phyloP scores from a whole-genome alignment of 2,329 filamentous ascomycete species.

The Fusarium sp. region DNA sequence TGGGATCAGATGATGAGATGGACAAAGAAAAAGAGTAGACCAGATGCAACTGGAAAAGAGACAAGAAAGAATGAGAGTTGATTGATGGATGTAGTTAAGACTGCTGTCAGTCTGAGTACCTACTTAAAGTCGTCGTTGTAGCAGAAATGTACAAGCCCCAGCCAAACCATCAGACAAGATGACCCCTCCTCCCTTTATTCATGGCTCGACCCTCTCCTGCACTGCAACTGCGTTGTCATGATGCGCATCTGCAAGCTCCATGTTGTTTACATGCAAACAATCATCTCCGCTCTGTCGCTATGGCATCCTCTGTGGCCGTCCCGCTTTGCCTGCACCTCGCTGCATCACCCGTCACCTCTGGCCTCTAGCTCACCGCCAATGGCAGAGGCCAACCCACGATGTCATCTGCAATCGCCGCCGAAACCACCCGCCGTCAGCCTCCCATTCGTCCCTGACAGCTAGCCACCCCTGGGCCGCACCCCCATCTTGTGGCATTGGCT shows the following conservation, averaged over 20 bases:
- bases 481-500: not conserved
- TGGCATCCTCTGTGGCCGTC: constrained; percentile 36
- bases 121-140: not conserved
- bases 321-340: constrained; percentile 21
- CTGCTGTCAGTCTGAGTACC: not conserved
- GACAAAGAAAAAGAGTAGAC: not conserved
- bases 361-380: constrained; percentile 35
- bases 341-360: constrained; percentile 28
- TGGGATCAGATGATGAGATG: not conserved
- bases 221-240: constrained; percentile 33
- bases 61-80: constrained; percentile 1
- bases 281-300: constrained; percentile 34
- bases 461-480: not conserved
- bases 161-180: not conserved
- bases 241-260: constrained; percentile 29
- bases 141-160: not conserved
- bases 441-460: not conserved
- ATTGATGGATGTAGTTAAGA: not conserved
- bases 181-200: constrained; percentile 9
- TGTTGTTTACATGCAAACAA: constrained; percentile 42
- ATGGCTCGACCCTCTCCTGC: not conserved
- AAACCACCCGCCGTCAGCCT: not conserved
- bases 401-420: constrained; percentile 11
- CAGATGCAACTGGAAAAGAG: not conserved
- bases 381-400: constrained; percentile 18